Conservation (phyloP, 805 yeast species). For the Pichia gijzeniarum region DNA sequence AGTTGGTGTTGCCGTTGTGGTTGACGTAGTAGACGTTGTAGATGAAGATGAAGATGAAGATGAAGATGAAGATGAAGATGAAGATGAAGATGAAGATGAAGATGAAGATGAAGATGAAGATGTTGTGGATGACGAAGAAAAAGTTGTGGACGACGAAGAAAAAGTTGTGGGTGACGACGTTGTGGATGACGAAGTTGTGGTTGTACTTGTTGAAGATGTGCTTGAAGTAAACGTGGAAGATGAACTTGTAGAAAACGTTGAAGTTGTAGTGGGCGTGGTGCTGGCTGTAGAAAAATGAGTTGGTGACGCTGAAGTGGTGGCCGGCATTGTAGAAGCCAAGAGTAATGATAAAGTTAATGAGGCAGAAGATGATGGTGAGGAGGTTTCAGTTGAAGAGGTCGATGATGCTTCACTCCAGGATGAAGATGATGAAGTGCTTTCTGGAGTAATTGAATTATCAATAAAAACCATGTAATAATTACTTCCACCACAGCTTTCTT, state of each 20-base stretch:
- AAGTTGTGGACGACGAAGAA: constrained; percentile 14
- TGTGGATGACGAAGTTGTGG: too few relatives aligned
- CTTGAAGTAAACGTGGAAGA: constrained; percentile 13
- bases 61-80: constrained; percentile 12
- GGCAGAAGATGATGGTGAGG: constrained; percentile 12
- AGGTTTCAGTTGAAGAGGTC: constrained; percentile 11
- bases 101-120: background rate
- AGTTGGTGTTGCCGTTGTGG: constrained; percentile 12
- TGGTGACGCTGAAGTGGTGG: constrained; percentile 11
- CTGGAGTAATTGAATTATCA: constrained; percentile 18
- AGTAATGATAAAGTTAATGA: constrained; percentile 7
- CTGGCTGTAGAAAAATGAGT: constrained; percentile 12
- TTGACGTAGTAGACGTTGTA: constrained; percentile 7
- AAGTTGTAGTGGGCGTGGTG: constrained; percentile 16
- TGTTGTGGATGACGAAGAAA: background rate
- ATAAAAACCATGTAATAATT: constrained; percentile 42
- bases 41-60: background rate
- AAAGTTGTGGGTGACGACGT: constrained; percentile 14
- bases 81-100: constrained; percentile 5
- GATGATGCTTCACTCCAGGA: constrained; percentile 10
- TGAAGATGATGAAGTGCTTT: constrained; percentile 13
- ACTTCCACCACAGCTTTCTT: constrained; percentile 57
- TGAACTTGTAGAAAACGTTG: constrained; percentile 17
- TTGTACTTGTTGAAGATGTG: constrained; percentile 16
- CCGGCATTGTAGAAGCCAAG: constrained; percentile 5